These are phyloP conservation scores for Kodamaea suecica DNA, from an alignment of 1,139 yeast species.

Conservation along the genomic window DNA sequence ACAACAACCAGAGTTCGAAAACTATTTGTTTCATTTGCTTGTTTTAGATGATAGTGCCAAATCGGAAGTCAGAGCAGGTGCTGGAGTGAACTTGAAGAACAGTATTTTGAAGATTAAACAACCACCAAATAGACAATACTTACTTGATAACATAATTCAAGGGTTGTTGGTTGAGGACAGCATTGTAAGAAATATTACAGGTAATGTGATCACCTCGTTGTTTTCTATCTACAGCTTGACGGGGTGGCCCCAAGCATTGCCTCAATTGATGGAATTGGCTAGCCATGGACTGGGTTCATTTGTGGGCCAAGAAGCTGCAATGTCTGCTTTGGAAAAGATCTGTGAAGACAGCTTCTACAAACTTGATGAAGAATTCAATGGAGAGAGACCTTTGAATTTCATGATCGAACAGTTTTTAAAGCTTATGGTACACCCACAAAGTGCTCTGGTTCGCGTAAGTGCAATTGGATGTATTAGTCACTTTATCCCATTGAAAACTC, in stretches of 20 bases:
- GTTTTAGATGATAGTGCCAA: constrained; percentile 47
- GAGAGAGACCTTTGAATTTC: constrained; percentile 64
- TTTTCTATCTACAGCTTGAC: constrained; percentile 69
- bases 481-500: constrained; percentile 67
- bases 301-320: constrained; percentile 58
- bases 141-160: constrained; percentile 59
- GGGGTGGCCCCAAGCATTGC: constrained; percentile 73
- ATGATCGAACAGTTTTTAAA: constrained; percentile 65
- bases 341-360: constrained; percentile 75
- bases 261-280: constrained; percentile 62
- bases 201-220: constrained; percentile 83
- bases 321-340: constrained; percentile 78
- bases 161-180: constrained; percentile 63
- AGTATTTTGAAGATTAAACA: constrained; percentile 43
- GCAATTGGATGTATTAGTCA: constrained; percentile 75
- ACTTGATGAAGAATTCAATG: constrained; percentile 61
- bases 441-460: constrained; percentile 56
- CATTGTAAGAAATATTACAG: constrained; percentile 80
- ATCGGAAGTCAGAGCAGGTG: constrained; percentile 75
- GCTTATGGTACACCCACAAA: constrained; percentile 36
- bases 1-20: constrained; percentile 69
- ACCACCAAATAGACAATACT: constrained; percentile 41
- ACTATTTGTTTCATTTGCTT: constrained; percentile 70
- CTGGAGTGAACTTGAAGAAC: constrained; percentile 84
- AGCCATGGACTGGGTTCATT: constrained; percentile 24